Conservation (phyloP, 306 rosid genomes). For the Cajanus cajan region DNA sequence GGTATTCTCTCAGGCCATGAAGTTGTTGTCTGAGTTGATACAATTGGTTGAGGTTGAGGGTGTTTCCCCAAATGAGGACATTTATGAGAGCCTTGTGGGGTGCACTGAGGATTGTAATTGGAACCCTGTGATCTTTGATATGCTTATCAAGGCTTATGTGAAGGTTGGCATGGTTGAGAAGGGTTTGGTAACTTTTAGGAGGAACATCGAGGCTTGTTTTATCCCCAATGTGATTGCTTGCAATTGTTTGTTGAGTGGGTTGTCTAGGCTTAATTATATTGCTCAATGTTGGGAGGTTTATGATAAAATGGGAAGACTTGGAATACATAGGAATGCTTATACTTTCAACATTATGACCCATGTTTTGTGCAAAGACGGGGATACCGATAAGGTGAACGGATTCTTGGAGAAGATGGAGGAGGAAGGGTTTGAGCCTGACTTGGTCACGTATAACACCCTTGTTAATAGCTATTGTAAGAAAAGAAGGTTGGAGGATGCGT, state of each 20-base stretch:
- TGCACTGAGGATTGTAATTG: slow-evolving; percentile 77
- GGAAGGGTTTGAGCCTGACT: slow-evolving; percentile 85
- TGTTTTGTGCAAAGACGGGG: slow-evolving; percentile 68
- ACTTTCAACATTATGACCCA: slow-evolving; percentile 78
- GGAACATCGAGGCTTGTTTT: slow-evolving; percentile 52
- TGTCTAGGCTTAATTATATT: slow-evolving; percentile 50
- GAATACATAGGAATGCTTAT: slow-evolving; percentile 68
- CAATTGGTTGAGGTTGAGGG: slow-evolving; percentile 35
- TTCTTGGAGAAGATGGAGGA: slow-evolving; percentile 91
- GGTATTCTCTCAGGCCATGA: slow-evolving; percentile 60
- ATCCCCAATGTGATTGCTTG: slow-evolving; percentile 70
- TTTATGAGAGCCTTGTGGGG: slow-evolving; percentile 47
- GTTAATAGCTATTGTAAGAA: slow-evolving; percentile 73
- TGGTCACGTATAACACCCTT: slow-evolving; percentile 76
- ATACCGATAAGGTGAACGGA: slow-evolving; percentile 64
- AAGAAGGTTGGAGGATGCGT: slow-evolving; percentile 74
- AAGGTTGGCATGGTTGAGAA: slow-evolving; percentile 63
- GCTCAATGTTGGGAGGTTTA: slow-evolving; percentile 78
- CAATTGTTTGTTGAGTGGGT: slow-evolving; percentile 63
- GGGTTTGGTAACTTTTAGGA: slow-evolving; percentile 61
- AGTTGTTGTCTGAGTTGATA: slow-evolving; percentile 60
- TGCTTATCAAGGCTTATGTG: slow-evolving; percentile 85
- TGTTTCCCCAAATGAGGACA: slow-evolving; percentile 39
- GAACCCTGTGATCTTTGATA: slow-evolving; percentile 66
- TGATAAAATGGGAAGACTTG: slow-evolving; percentile 83